Base-by-base conservation (phyloP, 768 basidiomycete species). In the Panellus pusillus region DNA sequence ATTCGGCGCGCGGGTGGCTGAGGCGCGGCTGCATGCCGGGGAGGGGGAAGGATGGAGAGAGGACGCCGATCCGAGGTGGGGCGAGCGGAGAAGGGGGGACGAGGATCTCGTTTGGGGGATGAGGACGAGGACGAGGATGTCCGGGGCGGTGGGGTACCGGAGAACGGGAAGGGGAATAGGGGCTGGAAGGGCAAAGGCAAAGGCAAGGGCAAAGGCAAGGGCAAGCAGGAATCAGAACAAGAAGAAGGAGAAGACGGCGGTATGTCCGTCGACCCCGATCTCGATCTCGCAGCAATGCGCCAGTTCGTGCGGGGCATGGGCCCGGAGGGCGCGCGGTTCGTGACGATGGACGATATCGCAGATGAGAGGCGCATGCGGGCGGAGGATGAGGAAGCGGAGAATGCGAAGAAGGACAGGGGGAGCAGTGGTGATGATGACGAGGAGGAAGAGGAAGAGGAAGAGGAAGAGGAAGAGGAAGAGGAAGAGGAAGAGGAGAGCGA, bases 101-200 rank as follows among this genome's bases (percentile, higher is more conserved):
- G 86, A 84, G 27, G 89, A 90, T 63, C 54, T 89, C 12, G 82
- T 87, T 39, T 87, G 83, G 83, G 85, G 1, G 79, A 76, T 42
- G 71, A 66, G 4, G 74, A 71, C 13, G 74, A 69, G 9, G 74
- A 63, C 8, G 73, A 67, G 35, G 72, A 63, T n/a, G n/a, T n/a
- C n/a, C n/a, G n/a, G 11, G 59, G 64, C 3, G 52, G 58, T 29
- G n/a, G n/a, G n/a, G 62, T 44, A 12, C 62, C 57, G 3, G 69
- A 68, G 1, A 79, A 77, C 47, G 86, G 75, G 18, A 91, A 90
- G 88, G 52, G 59, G 19, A 62, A n/a, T n/a, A n/a, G n/a, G n/a
- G n/a, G n/a, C n/a, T n/a, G n/a, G n/a, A n/a, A n/a, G n/a, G n/a
- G n/a, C n/a, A n/a, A n/a, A n/a, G n/a, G n/a, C n/a, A n/a, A n/a